Base-by-base conservation (phyloP, 495 filamentous ascomycete genomes). In the Paragyromitra xinjiangensis region DNA sequence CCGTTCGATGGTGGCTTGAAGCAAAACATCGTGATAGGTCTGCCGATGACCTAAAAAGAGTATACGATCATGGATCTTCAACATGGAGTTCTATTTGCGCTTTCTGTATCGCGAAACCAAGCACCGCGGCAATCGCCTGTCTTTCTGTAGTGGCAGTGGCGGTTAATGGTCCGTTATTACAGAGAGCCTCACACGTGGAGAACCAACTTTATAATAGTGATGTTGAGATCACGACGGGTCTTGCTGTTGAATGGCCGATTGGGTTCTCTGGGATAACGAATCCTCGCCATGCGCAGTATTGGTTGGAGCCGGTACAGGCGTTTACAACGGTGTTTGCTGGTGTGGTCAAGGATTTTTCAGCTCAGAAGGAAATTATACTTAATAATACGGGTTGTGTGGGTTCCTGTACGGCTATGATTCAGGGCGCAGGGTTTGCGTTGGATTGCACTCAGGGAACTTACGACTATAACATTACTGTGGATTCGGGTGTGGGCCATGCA, bases 1-100 rank as follows among this genome's bases (percentile, higher is more conserved):
- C 71, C 2, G 59, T 74, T n/a, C 71, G 50, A 11, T 74, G 71
- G 71, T 74, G 71, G 71, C 48, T 74, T 14, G 39, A 74, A 68
- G 71, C 64, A 6, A 19, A 61, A 29, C 64, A 68, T 29, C 14
- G 39, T 19, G 24, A 19, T 34, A 37, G 48, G 7, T 39, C 64
- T 5, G 51, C 11, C n/a, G 50, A 74, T 14, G 34, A 61, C 24
- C 50, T 74, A 11, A 64, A 14, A 39, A 62, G 50, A 14, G 39
- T 74, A 34, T 74, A 74, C 63, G 50, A 37, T 22, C 44, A 74
- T 42, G 71, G 71, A 14, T 56, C 37, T 29, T 55, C 62, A 6
- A 4, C 40, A 24, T 74, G 71, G 71, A 26, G 11, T 34, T 37
- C 71, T 12, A n/a, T 74, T 34, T 59, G 45, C 0, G 12, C 62